Percentiles rank a stretch among this genome's conserved stretches.
These are phyloP conservation scores for Aspergillus pseudotamarii DNA, from an alignment of 2,329 filamentous ascomycete genomes.

Conservation along the genomic window DNA sequence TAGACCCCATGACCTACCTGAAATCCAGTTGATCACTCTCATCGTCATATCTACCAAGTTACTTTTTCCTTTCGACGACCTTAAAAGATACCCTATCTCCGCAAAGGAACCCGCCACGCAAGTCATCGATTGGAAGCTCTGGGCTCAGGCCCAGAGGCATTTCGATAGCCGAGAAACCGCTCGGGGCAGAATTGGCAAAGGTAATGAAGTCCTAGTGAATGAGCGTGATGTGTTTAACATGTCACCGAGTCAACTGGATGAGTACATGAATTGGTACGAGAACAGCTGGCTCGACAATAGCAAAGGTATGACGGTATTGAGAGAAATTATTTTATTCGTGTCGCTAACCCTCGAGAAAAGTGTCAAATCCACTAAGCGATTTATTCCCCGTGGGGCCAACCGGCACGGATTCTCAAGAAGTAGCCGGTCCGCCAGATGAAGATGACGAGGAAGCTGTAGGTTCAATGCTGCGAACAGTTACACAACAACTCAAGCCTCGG, in stretches of 20 bases:
- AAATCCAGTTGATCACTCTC: constrained; percentile 71
- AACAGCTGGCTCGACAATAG: constrained; percentile 57
- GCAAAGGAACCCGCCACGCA: constrained; percentile 60
- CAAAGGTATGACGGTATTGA: constrained; percentile 23
- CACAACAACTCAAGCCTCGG: constrained; percentile 43
- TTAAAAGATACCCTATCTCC: constrained; percentile 54
- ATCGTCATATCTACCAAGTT: constrained; percentile 78
- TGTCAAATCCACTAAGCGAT: constrained; percentile 40
- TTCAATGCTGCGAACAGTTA: constrained; percentile 47
- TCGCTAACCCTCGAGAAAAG: constrained; percentile 8
- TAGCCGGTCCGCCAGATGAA: constrained; percentile 10
- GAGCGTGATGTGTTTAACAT: constrained; percentile 67
- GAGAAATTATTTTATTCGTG: background rate
- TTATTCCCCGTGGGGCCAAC: constrained; percentile 44
- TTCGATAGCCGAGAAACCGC: constrained; percentile 36
- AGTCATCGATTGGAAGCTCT: constrained; percentile 72
- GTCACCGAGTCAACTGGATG: constrained; percentile 65
- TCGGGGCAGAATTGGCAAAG: constrained; percentile 43
- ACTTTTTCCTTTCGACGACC: constrained; percentile 71
- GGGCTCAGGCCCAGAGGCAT: constrained; percentile 59
- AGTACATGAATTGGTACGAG: constrained; percentile 80
- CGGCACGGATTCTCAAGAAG: constrained; percentile 10
- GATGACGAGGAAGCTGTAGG: constrained; percentile 35
- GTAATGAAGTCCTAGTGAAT: constrained; percentile 57
- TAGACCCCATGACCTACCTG: constrained; percentile 64